phyloP scores from a whole-genome alignment of 495 filamentous ascomycete genomes.

The Sordaria brevicollis region DNA sequence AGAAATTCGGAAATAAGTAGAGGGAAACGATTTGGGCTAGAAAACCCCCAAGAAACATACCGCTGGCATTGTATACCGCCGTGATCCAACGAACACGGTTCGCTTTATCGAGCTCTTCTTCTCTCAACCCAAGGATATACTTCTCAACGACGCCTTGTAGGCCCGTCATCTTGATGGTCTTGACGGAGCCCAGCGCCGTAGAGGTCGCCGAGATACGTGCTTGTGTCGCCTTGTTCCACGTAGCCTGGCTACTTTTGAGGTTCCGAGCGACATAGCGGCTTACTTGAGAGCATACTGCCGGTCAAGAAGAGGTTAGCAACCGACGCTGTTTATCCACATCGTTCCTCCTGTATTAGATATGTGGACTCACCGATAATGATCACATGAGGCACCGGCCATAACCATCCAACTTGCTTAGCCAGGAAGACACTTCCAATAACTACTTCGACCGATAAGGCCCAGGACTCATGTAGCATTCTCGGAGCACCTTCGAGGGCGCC shows the following conservation, averaged over 20 bases:
- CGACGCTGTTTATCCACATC: background rate
- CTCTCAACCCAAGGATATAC: conserved; percentile 41
- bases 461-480: conserved; percentile 31
- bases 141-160: conserved; percentile 30
- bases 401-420: conserved; percentile 44
- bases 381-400: conserved; percentile 44
- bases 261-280: conserved; percentile 38
- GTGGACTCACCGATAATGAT: conserved; percentile 40
- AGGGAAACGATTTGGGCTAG: background rate
- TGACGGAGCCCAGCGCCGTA: conserved; percentile 45
- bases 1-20: too few relatives aligned
- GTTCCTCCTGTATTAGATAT: background rate
- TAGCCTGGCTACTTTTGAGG: conserved; percentile 33
- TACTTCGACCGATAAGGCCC: conserved; percentile 49
- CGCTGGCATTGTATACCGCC: conserved; percentile 32
- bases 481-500: conserved; percentile 16
- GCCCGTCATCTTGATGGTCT: conserved; percentile 54
- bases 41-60: too few relatives aligned
- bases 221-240: conserved; percentile 44
- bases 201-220: conserved; percentile 41
- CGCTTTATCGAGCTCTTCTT: conserved; percentile 45
- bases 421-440: conserved; percentile 49
- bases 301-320: background rate
- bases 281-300: conserved; percentile 29
- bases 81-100: conserved; percentile 40